Conservation (phyloP, 192 early-diverging fungal species). For the Coemansia interrupta region DNA sequence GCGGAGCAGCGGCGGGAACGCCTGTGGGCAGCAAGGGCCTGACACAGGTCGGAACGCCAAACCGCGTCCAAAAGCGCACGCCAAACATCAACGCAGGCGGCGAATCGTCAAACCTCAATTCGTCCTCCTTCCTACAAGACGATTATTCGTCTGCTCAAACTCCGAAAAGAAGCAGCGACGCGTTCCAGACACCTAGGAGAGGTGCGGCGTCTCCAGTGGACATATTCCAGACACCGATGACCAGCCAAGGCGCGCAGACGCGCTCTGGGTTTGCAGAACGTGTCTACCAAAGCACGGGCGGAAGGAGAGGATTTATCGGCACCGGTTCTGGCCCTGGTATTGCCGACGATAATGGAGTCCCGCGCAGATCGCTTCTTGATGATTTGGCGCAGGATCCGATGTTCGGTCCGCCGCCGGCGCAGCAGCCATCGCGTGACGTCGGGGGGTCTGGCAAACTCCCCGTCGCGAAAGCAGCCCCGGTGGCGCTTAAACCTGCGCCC, state of each 20-base stretch:
- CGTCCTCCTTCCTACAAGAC: not conserved
- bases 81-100: not conserved
- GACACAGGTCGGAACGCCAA: constrained; percentile 43
- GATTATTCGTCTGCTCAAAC: not conserved
- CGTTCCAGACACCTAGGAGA: constrained; percentile 4
- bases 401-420: not conserved
- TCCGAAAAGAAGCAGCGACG: constrained; percentile 3
- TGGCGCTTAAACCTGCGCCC: not conserved
- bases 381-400: too few relatives aligned
- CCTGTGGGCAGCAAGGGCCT: constrained; percentile 38
- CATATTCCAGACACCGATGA: not conserved
- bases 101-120: not conserved
- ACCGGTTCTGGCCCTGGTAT: constrained; percentile 1
- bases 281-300: constrained; percentile 37
- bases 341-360: too few relatives aligned
- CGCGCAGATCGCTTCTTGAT: too few relatives aligned
- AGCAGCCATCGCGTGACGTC: too few relatives aligned
- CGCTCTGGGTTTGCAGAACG: constrained; percentile 44
- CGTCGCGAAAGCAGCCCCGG: not conserved
- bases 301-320: not conserved
- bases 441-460: not conserved
- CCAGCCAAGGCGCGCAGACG: not conserved
- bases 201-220: not conserved
- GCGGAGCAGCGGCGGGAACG: constrained; percentile 8
- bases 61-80: constrained; percentile 32